Conservation (phyloP, 176 grass and related monocot genomes). For the Ampelocalamus luodianensis region DNA sequence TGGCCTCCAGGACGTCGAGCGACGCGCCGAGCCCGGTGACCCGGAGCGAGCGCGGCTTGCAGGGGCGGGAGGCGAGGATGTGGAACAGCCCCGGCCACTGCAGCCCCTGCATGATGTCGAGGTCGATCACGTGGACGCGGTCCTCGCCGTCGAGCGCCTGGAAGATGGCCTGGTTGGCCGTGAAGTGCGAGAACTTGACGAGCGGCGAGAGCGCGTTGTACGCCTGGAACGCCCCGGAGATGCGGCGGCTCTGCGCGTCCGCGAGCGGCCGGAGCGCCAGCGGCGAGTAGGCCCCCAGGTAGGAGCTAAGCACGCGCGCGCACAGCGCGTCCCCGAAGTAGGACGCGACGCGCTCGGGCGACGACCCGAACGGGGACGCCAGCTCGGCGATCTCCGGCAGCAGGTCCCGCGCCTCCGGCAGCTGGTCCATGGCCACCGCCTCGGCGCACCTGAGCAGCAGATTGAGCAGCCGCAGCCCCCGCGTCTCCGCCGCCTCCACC, state of each 20-base stretch:
- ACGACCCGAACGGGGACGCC: conserved; percentile 82
- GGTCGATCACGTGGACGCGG: conserved; percentile 73
- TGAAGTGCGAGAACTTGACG: conserved; percentile 97
- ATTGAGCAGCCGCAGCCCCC: conserved; percentile 60
- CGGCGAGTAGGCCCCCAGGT: conserved; percentile 76
- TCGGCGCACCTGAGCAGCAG: conserved; percentile 84
- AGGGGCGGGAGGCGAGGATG: conserved; percentile 75
- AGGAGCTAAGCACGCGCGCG: conserved; percentile 76
- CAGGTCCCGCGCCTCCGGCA: conserved; percentile 68
- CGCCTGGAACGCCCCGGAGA: conserved; percentile 63
- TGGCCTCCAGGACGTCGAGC: conserved; percentile 78
- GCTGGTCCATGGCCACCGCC: conserved; percentile 65
- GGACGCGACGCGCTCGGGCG: conserved; percentile 75
- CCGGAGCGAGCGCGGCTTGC: conserved; percentile 61
- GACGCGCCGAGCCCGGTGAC: conserved; percentile 81
- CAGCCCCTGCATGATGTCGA: conserved; percentile 96
- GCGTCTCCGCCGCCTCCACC: conserved; percentile 43
- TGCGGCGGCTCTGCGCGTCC: conserved; percentile 53
- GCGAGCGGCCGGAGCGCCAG: conserved; percentile 44
- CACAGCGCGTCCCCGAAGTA: conserved; percentile 91
- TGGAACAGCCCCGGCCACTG: conserved; percentile 94
- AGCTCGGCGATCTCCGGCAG: conserved; percentile 85
- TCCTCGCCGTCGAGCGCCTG: conserved; percentile 72
- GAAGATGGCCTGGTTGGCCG: conserved; percentile 90
- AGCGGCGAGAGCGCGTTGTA: conserved; percentile 91